A percentile compares a stretch with the other conserved stretches of the same genome.
These are phyloP conservation scores for Penicillium roqueforti DNA, from an alignment of 495 filamentous ascomycete species.

Conservation along the genomic window DNA sequence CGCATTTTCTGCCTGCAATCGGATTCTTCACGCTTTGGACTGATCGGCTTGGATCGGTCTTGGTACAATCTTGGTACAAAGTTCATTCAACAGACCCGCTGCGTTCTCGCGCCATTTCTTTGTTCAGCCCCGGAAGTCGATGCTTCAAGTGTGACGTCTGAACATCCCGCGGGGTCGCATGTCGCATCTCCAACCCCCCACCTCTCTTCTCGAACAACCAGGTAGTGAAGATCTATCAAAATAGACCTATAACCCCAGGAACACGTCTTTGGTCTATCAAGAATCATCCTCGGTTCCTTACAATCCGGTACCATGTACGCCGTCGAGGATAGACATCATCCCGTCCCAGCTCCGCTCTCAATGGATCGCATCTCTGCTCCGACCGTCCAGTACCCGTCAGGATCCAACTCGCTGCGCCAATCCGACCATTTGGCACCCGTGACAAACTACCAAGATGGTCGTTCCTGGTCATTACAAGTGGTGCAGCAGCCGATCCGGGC, in stretches of 20 bases:
- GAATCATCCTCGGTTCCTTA: constrained; percentile 26
- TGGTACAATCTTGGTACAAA: too few relatives aligned
- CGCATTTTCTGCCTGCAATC: not conserved
- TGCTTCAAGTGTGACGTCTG: constrained; percentile 34
- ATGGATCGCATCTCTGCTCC: constrained; percentile 48
- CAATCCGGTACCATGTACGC: constrained; percentile 40
- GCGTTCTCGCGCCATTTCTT: constrained; percentile 4
- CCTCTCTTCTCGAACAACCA: constrained; percentile 8
- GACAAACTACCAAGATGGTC: constrained; percentile 42
- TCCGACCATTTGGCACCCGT: constrained; percentile 38
- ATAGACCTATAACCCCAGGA: constrained; percentile 3
- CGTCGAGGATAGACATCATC: constrained; percentile 43
- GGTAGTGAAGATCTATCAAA: constrained; percentile 14
- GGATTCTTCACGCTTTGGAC: not conserved
- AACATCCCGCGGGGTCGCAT: constrained; percentile 29
- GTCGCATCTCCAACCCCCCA: constrained; percentile 11
- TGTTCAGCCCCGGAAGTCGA: constrained; percentile 23
- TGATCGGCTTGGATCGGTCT: not conserved
- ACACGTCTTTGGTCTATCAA: constrained; percentile 8
- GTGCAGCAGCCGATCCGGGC: constrained; percentile 91
- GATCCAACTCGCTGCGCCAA: constrained; percentile 29
- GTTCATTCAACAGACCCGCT: not conserved
- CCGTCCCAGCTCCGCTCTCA: constrained; percentile 40
- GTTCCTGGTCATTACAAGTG: constrained; percentile 66
- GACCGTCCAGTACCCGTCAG: constrained; percentile 39